Evolutionary conservation across 805 yeast genomes (phyloP), one percentile per base, ranked within the genome.

Genomic region (Saccharomycopsis schoenii): DNA sequence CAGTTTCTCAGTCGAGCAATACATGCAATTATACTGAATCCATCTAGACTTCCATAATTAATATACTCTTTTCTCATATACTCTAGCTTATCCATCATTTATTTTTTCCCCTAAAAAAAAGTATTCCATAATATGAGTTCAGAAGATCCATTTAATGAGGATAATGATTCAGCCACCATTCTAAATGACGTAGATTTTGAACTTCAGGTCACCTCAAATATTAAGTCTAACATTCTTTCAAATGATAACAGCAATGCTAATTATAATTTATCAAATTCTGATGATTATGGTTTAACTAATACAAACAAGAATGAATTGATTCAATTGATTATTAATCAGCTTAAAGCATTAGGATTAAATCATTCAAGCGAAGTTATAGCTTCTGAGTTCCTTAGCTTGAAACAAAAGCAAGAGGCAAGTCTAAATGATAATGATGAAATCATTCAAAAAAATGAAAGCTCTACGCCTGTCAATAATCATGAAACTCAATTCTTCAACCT

Each of bases 341-440:
- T 83, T 57, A 70, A 72, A 42, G 85, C 81, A 61, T 63, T 83
- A 61, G 84, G 84, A 4, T 81, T 77, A 65, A 60, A 67, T 3
- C 65, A 70, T 2, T 68, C 81, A 0, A 77, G 82, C 0, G 62
- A 68, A 2, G 59, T 65, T 2, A 69, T 83, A 50, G 15, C 9
- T 6, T 4, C 34, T 47, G 52, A 47, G 9, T 47, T 47, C 8
- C 25, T 21, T 5, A 47, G 4, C 6, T 21, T 47, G 14, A 47
- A 21, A 47, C 78, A 77, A 61, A 62, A 68, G 4, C 83, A 80
- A 67, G 73, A 6, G 34, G 10, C 39, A 2, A 21, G 15, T 56
- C 74, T 34, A 70, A 71, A 59, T 69, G 72, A 81, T 0, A 73
- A 74, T 8, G 72, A 71, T 3, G 78, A 9, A 8, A 6, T 12